Conservation (phyloP, 2,329 filamentous ascomycete species). For the Penicillium psychrosexuale region DNA sequence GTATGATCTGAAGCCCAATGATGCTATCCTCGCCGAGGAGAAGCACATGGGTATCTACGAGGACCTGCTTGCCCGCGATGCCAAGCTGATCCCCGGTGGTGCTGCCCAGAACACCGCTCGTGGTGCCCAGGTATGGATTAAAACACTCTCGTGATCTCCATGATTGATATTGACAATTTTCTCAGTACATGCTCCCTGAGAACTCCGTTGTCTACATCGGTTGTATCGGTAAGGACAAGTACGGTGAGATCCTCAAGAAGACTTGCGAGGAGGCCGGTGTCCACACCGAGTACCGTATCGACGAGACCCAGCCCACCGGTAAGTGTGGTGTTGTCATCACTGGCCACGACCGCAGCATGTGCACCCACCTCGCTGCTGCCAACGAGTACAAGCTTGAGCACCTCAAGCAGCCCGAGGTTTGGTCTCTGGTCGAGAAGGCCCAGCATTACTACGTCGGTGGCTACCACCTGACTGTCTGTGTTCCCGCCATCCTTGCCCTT, state of each 20-base stretch:
- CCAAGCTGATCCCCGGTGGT: constrained; percentile 91
- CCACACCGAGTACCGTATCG: constrained; percentile 90
- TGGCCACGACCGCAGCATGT: constrained; percentile 89
- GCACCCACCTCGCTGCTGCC: constrained; percentile 90
- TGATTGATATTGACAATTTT: constrained; percentile 12
- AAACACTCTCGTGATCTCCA: background rate
- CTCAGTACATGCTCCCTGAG: constrained; percentile 78
- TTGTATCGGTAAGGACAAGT: constrained; percentile 93
- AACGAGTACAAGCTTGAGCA: constrained; percentile 97
- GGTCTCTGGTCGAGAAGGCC: constrained; percentile 85
- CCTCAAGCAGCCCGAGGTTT: constrained; percentile 85
- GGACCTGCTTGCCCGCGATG: constrained; percentile 86
- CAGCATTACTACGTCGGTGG: constrained; percentile 91
- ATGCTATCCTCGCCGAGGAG: constrained; percentile 92
- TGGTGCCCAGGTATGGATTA: constrained; percentile 66
- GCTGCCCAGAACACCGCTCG: constrained; percentile 97
- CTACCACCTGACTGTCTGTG: constrained; percentile 96
- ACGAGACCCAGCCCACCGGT: constrained; percentile 78
- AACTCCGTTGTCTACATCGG: constrained; percentile 93
- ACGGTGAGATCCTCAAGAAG: constrained; percentile 80
- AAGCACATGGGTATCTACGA: constrained; percentile 89
- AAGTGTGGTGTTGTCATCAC: constrained; percentile 97
- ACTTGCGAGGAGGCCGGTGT: constrained; percentile 85
- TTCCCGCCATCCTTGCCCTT: constrained; percentile 82
- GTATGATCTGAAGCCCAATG: constrained; percentile 91